These are phyloP conservation scores for Arabidopsis lyrata DNA, from an alignment of 441 rosid species.

Conservation along the genomic window DNA sequence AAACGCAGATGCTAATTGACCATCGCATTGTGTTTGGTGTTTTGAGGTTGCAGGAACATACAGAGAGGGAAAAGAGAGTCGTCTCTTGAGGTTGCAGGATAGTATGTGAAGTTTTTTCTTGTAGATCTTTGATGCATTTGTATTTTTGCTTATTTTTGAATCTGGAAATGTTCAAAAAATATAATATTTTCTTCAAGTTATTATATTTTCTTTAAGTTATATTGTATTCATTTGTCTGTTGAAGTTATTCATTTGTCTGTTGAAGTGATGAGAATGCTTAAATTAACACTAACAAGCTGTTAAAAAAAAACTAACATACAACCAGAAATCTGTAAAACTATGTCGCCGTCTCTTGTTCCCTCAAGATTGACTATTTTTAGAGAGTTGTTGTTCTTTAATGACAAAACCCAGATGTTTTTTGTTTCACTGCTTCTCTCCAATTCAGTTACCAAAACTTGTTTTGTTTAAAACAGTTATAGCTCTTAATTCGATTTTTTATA, in stretches of 20 bases:
- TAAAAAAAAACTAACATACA: slow-evolving; percentile 21
- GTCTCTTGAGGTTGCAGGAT: neutral
- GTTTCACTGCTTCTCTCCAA: slow-evolving; percentile 31
- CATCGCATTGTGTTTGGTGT: slow-evolving; percentile 21
- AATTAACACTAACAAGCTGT: slow-evolving; percentile 39
- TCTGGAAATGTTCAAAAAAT: neutral
- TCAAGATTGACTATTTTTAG: slow-evolving; percentile 32
- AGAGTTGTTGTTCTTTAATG: slow-evolving; percentile 14
- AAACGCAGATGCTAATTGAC: slow-evolving; percentile 1
- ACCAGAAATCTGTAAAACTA: slow-evolving; percentile 31
- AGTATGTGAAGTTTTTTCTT: slow-evolving; percentile 34
- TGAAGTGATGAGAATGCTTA: slow-evolving; percentile 19
- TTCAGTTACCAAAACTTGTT: slow-evolving; percentile 19
- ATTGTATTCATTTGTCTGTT: slow-evolving; percentile 19
- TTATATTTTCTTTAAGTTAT: neutral
- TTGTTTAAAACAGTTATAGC: slow-evolving; percentile 10
- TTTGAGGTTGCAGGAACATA: slow-evolving; percentile 38
- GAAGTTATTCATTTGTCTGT: slow-evolving; percentile 15
- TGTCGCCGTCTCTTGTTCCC: slow-evolving; percentile 36
- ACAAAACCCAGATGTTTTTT: slow-evolving; percentile 36
- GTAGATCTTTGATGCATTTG: slow-evolving; percentile 25
- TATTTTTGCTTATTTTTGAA: slow-evolving; percentile 29
- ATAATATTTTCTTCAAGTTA: neutral
- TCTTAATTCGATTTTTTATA: slow-evolving; percentile 8
- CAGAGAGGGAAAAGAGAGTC: slow-evolving; percentile 24